Evolutionary conservation across 106 monocot genomes (phyloP).

Genomic region (Dendrobium catenatum): DNA sequence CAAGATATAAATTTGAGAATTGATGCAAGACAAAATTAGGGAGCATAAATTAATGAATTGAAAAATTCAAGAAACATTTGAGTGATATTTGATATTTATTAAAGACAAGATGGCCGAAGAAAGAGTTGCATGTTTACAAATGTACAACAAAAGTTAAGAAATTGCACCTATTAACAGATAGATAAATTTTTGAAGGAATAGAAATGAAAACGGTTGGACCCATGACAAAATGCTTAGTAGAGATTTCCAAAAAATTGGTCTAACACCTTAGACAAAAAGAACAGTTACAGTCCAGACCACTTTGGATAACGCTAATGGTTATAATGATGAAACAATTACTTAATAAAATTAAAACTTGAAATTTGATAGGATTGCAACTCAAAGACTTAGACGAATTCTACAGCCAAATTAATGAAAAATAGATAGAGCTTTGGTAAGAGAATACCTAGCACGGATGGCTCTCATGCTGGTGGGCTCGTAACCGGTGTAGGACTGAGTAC

Average conservation of each 20-base stretch:
- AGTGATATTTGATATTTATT: neutral
- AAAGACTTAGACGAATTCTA: no score
- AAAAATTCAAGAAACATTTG: neutral
- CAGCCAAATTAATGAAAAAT: no score
- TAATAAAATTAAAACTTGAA: no score
- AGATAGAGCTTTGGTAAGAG: neutral
- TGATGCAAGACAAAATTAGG: neutral
- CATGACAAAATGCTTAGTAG: neutral
- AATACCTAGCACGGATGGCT: slow-evolving; percentile 90
- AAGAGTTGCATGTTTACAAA: neutral
- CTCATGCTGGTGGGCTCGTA: slow-evolving; percentile 99
- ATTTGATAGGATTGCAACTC: no score
- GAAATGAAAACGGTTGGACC: neutral
- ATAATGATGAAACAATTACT: neutral
- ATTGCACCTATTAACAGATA: neutral
- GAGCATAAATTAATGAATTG: neutral
- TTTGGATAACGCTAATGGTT: neutral
- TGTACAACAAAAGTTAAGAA: neutral
- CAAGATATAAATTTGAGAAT: no score
- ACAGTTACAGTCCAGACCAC: neutral
- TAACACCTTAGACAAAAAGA: neutral
- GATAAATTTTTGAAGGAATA: neutral
- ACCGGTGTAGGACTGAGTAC: slow-evolving; percentile 97
- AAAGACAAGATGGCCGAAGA: neutral
- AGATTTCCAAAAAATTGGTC: neutral